Conservation (phyloP, 140 eudicot species). For the Anethum foeniculum region DNA sequence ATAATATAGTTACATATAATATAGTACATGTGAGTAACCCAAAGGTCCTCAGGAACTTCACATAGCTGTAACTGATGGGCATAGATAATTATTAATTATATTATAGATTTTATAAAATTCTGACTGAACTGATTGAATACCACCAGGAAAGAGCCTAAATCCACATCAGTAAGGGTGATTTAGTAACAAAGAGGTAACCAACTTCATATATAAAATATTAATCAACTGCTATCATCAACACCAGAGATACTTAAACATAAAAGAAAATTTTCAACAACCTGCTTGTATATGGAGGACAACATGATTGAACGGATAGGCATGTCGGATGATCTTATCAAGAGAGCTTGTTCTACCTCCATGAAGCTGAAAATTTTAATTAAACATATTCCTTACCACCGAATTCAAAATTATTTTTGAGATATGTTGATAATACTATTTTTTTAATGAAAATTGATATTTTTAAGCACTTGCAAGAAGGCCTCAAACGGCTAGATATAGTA, state of each 20-base stretch:
- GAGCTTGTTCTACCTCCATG: constrained; percentile 37
- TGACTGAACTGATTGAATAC: neutral
- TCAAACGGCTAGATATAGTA: neutral
- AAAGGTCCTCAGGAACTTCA: neutral
- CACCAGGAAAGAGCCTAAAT: neutral
- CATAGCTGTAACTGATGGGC: neutral
- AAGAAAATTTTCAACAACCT: neutral
- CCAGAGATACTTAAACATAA: neutral
- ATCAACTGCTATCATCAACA: neutral
- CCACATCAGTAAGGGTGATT: neutral
- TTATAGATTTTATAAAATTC: neutral
- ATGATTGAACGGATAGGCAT: neutral
- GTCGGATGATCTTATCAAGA: neutral
- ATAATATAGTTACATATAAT: too few relatives aligned
- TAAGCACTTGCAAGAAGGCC: neutral
- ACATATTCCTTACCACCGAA: neutral
- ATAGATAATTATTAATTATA: neutral
- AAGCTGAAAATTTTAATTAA: neutral
- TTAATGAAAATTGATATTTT: neutral
- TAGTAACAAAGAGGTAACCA: neutral
- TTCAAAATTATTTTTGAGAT: too few relatives aligned
- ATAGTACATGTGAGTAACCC: too few relatives aligned
- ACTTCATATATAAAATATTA: neutral
- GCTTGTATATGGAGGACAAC: neutral
- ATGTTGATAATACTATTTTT: too few relatives aligned